Conservation (phyloP, 768 basidiomycete species). For the Megacollybia marginata region DNA sequence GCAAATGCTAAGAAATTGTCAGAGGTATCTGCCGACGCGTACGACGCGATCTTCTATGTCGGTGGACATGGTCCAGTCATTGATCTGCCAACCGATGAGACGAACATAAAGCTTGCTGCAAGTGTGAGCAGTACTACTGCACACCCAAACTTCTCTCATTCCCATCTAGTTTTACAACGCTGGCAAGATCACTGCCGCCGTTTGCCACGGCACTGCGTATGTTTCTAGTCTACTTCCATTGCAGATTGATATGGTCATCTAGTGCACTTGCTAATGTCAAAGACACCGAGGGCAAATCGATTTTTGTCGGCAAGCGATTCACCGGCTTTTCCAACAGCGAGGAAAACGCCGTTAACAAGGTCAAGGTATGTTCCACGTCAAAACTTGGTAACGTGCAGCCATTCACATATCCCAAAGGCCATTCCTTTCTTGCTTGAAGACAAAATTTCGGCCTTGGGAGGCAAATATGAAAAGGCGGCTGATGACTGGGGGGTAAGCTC, state of each 20-base stretch:
- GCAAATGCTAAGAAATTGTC: conserved; percentile 34
- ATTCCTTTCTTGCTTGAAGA: conserved; percentile 70
- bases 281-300: conserved; percentile 51
- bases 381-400: neutral
- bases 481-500: conserved; percentile 33
- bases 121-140: conserved; percentile 16
- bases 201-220: conserved; percentile 49
- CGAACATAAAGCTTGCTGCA: conserved; percentile 33
- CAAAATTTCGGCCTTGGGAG: conserved; percentile 58
- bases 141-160: conserved; percentile 27
- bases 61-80: conserved; percentile 4
- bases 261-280: conserved; percentile 49
- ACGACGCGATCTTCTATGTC: conserved; percentile 36
- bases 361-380: conserved; percentile 28
- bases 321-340: conserved; percentile 73
- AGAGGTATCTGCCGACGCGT: conserved; percentile 34
- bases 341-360: conserved; percentile 40
- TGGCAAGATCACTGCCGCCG: conserved; percentile 39
- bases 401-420: neutral
- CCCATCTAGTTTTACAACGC: conserved; percentile 11
- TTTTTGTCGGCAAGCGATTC: conserved; percentile 48
- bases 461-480: conserved; percentile 53
- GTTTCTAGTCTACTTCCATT: neutral
- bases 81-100: neutral
- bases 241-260: neutral